Conservation (phyloP, 768 basidiomycete species). For the button mushroom (Agaricus bisporus) region DNA sequence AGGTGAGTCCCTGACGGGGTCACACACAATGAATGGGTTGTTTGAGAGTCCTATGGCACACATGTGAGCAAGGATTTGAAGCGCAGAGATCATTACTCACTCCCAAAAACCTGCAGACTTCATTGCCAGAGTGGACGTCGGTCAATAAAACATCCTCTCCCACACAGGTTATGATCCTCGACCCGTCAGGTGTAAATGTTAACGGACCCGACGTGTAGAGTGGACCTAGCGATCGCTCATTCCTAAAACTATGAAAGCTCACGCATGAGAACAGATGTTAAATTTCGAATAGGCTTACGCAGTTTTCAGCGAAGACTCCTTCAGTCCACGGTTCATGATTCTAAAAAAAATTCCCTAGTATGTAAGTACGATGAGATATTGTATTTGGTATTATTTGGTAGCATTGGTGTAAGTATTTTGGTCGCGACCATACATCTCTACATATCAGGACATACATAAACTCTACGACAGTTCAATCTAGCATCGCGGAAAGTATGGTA, state of each 20-base stretch:
- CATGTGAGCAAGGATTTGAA: neutral
- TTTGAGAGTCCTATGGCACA: conserved; percentile 65
- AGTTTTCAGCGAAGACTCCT: conserved; percentile 50
- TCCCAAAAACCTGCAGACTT: conserved; percentile 77
- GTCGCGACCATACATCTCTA: neutral
- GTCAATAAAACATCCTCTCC: conserved; percentile 83
- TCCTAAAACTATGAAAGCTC: conserved; percentile 61
- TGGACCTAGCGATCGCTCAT: conserved; percentile 64
- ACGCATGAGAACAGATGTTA: neutral
- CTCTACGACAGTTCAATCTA: conserved; percentile 1
- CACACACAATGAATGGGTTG: conserved; percentile 79
- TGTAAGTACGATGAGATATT: neutral
- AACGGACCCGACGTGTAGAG: conserved; percentile 88
- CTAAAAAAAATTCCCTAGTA: neutral
- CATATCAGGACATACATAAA: neutral
- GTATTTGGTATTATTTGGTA: conserved; percentile 11
- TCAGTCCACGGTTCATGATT: conserved; percentile 27
- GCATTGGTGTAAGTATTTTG: neutral
- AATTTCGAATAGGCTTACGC: conserved; percentile 36
- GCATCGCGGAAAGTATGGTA: neutral
- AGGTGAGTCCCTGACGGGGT: conserved; percentile 72
- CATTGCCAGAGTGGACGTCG: conserved; percentile 63
- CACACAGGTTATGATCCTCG: conserved; percentile 78
- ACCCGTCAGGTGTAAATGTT: conserved; percentile 72
- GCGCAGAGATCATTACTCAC: conserved; percentile 41